Conservation (phyloP, 2,329 filamentous ascomycete species). For the Paecilomyces formosus region DNA sequence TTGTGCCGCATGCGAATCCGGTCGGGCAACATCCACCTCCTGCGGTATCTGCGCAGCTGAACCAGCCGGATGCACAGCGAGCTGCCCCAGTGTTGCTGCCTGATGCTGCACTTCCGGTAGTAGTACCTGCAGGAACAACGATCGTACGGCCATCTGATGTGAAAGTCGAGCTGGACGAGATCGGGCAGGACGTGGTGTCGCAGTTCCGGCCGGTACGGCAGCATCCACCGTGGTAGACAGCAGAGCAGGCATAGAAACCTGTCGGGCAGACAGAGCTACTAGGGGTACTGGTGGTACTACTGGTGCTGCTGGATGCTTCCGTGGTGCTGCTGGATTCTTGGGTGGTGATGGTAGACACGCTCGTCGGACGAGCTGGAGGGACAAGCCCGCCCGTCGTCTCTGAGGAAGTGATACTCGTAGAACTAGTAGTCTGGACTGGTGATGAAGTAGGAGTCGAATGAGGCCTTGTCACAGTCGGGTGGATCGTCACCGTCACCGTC, state of each 20-base stretch:
- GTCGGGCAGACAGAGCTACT: constrained; percentile 60
- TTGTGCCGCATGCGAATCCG: constrained; percentile 67
- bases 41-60: constrained; percentile 56
- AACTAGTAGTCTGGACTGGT: constrained; percentile 32
- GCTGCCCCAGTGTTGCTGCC: constrained; percentile 17
- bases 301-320: constrained; percentile 23
- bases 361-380: constrained; percentile 33
- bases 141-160: constrained; percentile 60
- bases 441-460: constrained; percentile 18
- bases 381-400: constrained; percentile 22
- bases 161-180: constrained; percentile 59
- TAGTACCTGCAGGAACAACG: constrained; percentile 50
- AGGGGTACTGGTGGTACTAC: constrained; percentile 15
- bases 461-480: constrained; percentile 22
- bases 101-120: constrained; percentile 23
- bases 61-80: constrained; percentile 75
- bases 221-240: constrained; percentile 73
- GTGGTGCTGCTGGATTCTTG: constrained; percentile 23
- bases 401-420: constrained; percentile 27
- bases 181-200: constrained; percentile 69
- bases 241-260: constrained; percentile 85
- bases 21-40: constrained; percentile 78
- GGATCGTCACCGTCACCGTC: constrained; percentile 27
- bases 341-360: constrained; percentile 26
- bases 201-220: constrained; percentile 85